A percentile compares a stretch with the other conserved stretches of the same genome.
Conservation (phyloP, 495 filamentous ascomycete genomes). For the Hyaloscypha finlandica region DNA sequence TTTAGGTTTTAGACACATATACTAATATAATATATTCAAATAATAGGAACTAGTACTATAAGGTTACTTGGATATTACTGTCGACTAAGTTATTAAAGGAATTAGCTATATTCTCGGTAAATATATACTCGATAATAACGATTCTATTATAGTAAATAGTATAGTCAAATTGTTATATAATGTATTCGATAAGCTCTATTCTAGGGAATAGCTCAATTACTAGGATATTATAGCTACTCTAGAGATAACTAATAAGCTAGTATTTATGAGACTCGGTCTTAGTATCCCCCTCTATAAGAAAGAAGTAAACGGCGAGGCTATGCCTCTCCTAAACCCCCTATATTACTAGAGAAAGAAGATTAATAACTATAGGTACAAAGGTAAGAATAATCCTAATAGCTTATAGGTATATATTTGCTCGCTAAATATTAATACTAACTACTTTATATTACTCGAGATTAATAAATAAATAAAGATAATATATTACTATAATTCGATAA, state of each 20-base stretch:
- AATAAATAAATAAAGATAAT: constrained; percentile 30
- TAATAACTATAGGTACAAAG: constrained; percentile 22
- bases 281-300: constrained; percentile 21
- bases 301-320: constrained; percentile 18
- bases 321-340: constrained; percentile 19
- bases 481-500: constrained; percentile 31
- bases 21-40: constrained; percentile 11
- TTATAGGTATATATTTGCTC: constrained; percentile 5
- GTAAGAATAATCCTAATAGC: constrained; percentile 18
- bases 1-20: constrained; percentile 9
- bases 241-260: constrained; percentile 25
- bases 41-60: constrained; percentile 20
- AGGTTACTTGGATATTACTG: constrained; percentile 15
- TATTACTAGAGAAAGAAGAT: constrained; percentile 25
- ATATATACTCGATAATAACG: constrained; percentile 12
- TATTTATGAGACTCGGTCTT: constrained; percentile 20
- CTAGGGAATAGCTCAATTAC: constrained; percentile 22
- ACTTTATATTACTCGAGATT: constrained; percentile 32
- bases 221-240: constrained; percentile 23
- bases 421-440: constrained; percentile 25
- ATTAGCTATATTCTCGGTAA: constrained; percentile 21
- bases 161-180: constrained; percentile 17
- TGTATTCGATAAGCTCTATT: constrained; percentile 21
- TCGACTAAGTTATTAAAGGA: constrained; percentile 22
- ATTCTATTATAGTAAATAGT: constrained; percentile 25